phyloP scores from a whole-genome alignment of 73 alveolate genomes.

The Uronychia binucleata region DNA sequence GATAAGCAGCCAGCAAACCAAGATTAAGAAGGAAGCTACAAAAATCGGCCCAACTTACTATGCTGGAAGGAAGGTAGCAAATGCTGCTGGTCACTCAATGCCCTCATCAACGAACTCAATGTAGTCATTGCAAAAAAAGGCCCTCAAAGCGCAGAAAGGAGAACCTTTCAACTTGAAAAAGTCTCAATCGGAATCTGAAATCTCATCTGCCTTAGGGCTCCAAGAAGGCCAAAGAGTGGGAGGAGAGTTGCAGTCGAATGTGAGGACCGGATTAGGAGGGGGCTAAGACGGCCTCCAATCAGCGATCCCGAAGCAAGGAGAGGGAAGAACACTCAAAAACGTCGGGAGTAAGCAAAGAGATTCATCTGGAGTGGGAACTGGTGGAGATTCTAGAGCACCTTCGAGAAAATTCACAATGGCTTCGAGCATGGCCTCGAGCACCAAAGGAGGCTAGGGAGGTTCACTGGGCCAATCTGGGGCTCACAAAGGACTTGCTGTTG shows the following conservation, averaged over 20 bases:
- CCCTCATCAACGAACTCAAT: neutral
- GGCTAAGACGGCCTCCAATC: neutral
- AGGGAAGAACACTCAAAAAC: neutral
- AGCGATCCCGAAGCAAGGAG: neutral
- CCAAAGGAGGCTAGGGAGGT: neutral
- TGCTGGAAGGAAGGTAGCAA: neutral
- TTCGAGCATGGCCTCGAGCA: neutral
- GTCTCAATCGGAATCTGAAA: neutral
- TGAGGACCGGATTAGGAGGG: neutral
- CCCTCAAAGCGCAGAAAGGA: neutral
- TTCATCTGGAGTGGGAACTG: too few species aligned
- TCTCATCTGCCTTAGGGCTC: neutral
- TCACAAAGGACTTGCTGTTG: neutral
- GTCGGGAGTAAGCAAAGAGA: too few species aligned
- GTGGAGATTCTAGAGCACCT: too few species aligned
- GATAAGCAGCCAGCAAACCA: neutral
- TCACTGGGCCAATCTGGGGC: too few species aligned
- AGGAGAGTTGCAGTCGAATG: neutral
- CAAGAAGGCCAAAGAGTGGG: neutral
- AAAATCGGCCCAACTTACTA: too few species aligned
- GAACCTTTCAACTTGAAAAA: neutral
- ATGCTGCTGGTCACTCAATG: neutral
- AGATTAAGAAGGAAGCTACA: neutral
- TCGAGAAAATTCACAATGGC: neutral
- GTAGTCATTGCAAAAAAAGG: too few species aligned